Evolutionary conservation across 495 filamentous ascomycete species (phyloP).

Genomic region (Talaromyces borbonicus): DNA sequence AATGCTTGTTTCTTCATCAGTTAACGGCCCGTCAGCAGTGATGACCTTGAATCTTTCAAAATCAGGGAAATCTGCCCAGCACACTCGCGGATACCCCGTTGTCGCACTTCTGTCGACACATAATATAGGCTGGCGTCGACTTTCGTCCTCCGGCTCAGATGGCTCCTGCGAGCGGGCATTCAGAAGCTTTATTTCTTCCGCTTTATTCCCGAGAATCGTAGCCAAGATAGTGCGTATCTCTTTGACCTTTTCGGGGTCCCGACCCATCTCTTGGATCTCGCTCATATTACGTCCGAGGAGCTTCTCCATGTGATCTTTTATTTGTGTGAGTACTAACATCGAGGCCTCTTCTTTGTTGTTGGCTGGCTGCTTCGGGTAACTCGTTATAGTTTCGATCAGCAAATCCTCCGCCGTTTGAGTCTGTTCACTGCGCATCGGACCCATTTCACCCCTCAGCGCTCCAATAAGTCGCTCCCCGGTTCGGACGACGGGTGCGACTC

Average conservation of each 20-base stretch:
- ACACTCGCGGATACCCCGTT: conserved; percentile 35
- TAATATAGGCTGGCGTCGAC: conserved; percentile 34
- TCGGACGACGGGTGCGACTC: conserved; percentile 35
- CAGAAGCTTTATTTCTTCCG: conserved; percentile 38
- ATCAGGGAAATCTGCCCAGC: conserved; percentile 40
- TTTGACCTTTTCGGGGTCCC: conserved; percentile 38
- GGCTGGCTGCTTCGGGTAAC: conserved; percentile 36
- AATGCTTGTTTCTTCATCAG: conserved; percentile 40
- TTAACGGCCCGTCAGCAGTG: conserved; percentile 27
- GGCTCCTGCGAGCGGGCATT: conserved; percentile 34
- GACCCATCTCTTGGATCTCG: conserved; percentile 40
- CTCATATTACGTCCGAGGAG: conserved; percentile 35
- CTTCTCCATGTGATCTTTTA: conserved; percentile 43
- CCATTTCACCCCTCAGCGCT: conserved; percentile 34
- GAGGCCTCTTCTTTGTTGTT: conserved; percentile 42
- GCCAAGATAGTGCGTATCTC: conserved; percentile 37
- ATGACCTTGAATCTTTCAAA: conserved; percentile 29
- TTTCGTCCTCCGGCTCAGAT: conserved; percentile 28
- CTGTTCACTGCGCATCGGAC: too few species aligned
- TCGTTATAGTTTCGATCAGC: conserved; percentile 37
- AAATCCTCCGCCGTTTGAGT: conserved; percentile 40
- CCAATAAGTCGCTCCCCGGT: conserved; percentile 37
- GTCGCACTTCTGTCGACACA: conserved; percentile 36
- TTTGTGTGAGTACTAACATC: conserved; percentile 40
- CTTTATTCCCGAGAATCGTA: conserved; percentile 37